These are phyloP conservation scores for Helicosporidium sp. DNA, from an alignment of 139 green algal species.

Conservation along the genomic window DNA sequence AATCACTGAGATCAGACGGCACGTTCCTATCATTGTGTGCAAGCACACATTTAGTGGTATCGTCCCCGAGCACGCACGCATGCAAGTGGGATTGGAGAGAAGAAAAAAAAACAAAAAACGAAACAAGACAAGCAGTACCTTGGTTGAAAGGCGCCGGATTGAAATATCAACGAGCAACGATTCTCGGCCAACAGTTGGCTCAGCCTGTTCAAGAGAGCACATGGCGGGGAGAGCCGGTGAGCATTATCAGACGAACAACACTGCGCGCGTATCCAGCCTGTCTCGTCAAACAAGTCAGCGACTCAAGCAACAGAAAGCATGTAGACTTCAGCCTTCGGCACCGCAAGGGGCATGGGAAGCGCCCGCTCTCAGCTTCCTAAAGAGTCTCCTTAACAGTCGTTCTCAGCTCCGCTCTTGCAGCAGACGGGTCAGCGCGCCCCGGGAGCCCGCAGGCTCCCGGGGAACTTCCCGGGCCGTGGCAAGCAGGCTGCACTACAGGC, in stretches of 20 bases:
- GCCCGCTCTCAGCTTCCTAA: slow-evolving; percentile 9
- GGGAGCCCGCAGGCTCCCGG: background rate
- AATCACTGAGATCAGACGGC: slow-evolving; percentile 18
- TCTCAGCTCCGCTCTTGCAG: slow-evolving; percentile 12
- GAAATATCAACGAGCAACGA: no score
- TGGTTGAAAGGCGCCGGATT: no score
- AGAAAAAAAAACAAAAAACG: background rate
- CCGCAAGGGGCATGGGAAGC: slow-evolving; percentile 8
- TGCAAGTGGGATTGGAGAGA: background rate
- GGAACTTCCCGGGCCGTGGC: slow-evolving; percentile 10
- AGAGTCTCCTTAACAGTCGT: slow-evolving; percentile 7
- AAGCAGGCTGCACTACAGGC: slow-evolving; percentile 3
- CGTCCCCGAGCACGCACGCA: slow-evolving; percentile 4
- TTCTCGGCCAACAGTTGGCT: background rate
- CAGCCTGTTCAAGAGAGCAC: background rate
- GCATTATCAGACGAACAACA: no score
- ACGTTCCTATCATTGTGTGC: slow-evolving; percentile 7
- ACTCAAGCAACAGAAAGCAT: background rate
- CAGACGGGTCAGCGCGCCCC: slow-evolving; percentile 8
- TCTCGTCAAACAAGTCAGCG: no score
- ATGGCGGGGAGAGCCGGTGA: no score
- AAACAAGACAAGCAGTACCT: no score
- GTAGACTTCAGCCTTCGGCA: slow-evolving; percentile 13
- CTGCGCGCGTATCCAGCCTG: no score
- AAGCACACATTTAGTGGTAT: slow-evolving; percentile 7